Base-by-base conservation (phyloP, 352 stramenopile species). In the Pythium pyrilobum region DNA sequence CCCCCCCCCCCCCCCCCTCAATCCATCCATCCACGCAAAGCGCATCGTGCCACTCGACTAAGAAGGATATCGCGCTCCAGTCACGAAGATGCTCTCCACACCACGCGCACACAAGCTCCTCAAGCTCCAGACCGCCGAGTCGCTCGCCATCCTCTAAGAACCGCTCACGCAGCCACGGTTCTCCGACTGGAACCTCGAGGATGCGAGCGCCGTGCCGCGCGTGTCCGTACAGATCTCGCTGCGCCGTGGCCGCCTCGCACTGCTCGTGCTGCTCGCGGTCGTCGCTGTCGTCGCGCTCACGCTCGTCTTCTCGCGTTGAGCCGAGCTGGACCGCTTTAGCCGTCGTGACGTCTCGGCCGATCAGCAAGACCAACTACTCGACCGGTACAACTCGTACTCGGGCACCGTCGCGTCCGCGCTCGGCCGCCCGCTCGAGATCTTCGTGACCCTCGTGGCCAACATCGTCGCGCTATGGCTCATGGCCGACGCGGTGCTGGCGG, bases 381-480 rank as follows among this genome's bases (percentile, higher is more conserved):
- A 50, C 3, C 13, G 6, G 27, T 54, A 54, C 46, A 54, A 54
- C 46, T 44, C 46, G 21, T 34, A 36, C 46, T 54, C 46, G 34
- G 42, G 42, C 9, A 50, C 18, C 11, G n/a, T 50, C 15, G 27
- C 42, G 10, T 13, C 42, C 15, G 25, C 11, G 8, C 5, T 38
- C 33, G 33, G 33, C 12, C 33, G 33, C 12, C 33, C 33, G 12
- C 12, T 38, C 4, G 33, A 38, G 18, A 10, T 20, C 4, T 10
- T 16, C 18, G 33, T 38, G 33, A 38, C 18, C 11, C 33, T 38
- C 6, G 18, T 38, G 11, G 18, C 33, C 12, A 10, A 38, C 11
- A 38, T 38, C 33, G 33, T n/a, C 12, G 18, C 18, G 33, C 12
- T 38, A n/a, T 38, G 33, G 33, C 18, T 4, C 18, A 16, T 38